A percentile compares a stretch with the other conserved stretches of the same genome.
Evolutionary conservation across 441 rosid genomes (phyloP).

Genomic region (Breynia disticha): DNA sequence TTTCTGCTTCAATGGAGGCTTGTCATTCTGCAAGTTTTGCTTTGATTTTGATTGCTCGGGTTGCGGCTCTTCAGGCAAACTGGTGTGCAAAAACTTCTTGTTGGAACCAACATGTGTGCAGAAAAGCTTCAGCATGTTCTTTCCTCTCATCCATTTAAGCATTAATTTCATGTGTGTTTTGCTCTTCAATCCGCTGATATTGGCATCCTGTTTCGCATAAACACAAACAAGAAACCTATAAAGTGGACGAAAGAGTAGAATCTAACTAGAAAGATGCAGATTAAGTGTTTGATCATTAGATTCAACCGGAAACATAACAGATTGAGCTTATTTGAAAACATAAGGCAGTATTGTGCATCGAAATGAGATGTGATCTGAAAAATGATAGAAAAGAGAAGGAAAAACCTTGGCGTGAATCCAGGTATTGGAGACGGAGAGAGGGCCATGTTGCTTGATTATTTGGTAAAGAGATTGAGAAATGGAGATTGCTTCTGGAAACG

Average conservation of each 20-base stretch:
- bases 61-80: conserved; percentile 61
- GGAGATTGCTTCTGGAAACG: conserved; percentile 64
- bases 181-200: conserved; percentile 56
- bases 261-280: no score
- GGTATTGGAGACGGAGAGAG: conserved; percentile 66
- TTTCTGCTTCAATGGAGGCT: conserved; percentile 24
- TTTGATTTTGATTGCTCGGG: conserved; percentile 19
- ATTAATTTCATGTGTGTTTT: conserved; percentile 91
- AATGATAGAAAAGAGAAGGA: conserved; percentile 2
- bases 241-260: no score
- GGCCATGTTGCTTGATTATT: conserved; percentile 57
- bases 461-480: conserved; percentile 62
- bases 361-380: not conserved
- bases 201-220: conserved; percentile 45
- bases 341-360: no score
- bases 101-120: conserved; percentile 67
- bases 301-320: no score
- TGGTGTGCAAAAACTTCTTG: conserved; percentile 64
- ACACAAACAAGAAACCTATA: not conserved
- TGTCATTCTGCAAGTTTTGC: conserved; percentile 22
- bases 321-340: no score
- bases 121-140: conserved; percentile 67
- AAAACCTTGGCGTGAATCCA: conserved; percentile 66
- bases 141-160: conserved; percentile 97
- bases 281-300: no score